These are phyloP conservation scores for Dictyostelium citrinum DNA, from an alignment of 78 protist genomes.

Conservation along the genomic window DNA sequence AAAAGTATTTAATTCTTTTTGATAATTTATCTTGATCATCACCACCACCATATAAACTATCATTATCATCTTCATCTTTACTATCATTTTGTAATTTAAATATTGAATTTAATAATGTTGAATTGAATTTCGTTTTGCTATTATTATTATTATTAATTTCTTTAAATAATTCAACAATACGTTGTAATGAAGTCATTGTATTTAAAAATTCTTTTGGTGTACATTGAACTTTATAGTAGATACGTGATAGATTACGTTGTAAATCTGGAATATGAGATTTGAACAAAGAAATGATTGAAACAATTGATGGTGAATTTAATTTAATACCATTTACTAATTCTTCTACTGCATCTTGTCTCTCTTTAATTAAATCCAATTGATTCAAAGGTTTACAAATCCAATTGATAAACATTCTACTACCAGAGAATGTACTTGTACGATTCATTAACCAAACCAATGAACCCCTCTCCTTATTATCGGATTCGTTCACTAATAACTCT, in stretches of 20 bases:
- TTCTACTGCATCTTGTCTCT: slow-evolving; percentile 56
- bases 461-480: slow-evolving; percentile 48
- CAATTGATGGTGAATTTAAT: background rate
- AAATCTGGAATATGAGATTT: slow-evolving; percentile 58
- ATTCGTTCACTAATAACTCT: slow-evolving; percentile 46
- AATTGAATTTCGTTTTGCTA: background rate
- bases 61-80: background rate
- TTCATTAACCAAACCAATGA: slow-evolving; percentile 75
- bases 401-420: slow-evolving; percentile 49
- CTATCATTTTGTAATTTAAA: background rate
- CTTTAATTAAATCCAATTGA: background rate
- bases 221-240: slow-evolving; percentile 52
- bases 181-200: slow-evolving; percentile 45
- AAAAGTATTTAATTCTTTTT: slow-evolving; percentile 14
- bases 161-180: background rate
- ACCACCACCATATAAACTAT: background rate
- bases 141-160: background rate
- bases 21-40: background rate
- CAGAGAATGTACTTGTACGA: slow-evolving; percentile 59
- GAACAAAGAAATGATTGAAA: background rate
- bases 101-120: background rate
- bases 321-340: slow-evolving; percentile 10
- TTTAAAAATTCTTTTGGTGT: slow-evolving; percentile 53
- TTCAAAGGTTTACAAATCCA: slow-evolving; percentile 82
- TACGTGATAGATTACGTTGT: slow-evolving; percentile 52